Conservation (phyloP, 1,284 basidiomycete species). For the Trichosporon asahii region DNA sequence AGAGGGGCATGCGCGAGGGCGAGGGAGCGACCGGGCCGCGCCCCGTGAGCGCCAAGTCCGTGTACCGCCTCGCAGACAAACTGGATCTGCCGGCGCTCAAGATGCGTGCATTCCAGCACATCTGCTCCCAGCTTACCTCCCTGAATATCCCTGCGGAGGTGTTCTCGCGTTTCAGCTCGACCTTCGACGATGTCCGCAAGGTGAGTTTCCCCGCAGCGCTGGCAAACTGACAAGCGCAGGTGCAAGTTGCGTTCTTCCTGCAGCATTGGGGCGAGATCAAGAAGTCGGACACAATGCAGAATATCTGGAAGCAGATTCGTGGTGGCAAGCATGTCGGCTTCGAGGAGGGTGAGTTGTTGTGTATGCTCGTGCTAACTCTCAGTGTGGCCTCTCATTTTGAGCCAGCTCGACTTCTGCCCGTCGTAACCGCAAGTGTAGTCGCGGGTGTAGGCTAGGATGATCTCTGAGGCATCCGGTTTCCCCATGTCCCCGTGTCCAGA, state of each 20-base stretch:
- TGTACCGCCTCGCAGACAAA: constrained; percentile 81
- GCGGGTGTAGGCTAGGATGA: neutral
- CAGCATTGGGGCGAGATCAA: constrained; percentile 78
- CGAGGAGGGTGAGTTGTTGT: constrained; percentile 49
- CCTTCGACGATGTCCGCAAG: constrained; percentile 78
- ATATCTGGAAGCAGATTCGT: constrained; percentile 77
- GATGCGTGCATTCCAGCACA: constrained; percentile 59
- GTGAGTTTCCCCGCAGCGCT: constrained; percentile 44
- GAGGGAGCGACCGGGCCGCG: constrained; percentile 55
- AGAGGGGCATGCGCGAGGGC: constrained; percentile 27
- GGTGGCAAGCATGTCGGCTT: constrained; percentile 76
- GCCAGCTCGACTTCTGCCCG: constrained; percentile 32
- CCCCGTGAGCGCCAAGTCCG: constrained; percentile 83
- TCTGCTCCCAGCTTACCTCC: constrained; percentile 67
- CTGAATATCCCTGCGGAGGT: constrained; percentile 81
- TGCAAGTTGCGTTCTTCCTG: constrained; percentile 72
- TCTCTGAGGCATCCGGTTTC: no score
- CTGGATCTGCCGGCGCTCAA: constrained; percentile 47
- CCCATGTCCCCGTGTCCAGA: neutral
- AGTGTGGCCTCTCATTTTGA: constrained; percentile 40
- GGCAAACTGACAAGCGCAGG: constrained; percentile 48
- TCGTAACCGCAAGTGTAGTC: neutral
- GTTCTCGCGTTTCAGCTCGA: constrained; percentile 77
- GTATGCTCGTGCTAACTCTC: constrained; percentile 10
- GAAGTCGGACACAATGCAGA: constrained; percentile 70